Evolutionary conservation across 352 stramenopile species (phyloP).

Genomic region (Globisporangium okanoganense): DNA sequence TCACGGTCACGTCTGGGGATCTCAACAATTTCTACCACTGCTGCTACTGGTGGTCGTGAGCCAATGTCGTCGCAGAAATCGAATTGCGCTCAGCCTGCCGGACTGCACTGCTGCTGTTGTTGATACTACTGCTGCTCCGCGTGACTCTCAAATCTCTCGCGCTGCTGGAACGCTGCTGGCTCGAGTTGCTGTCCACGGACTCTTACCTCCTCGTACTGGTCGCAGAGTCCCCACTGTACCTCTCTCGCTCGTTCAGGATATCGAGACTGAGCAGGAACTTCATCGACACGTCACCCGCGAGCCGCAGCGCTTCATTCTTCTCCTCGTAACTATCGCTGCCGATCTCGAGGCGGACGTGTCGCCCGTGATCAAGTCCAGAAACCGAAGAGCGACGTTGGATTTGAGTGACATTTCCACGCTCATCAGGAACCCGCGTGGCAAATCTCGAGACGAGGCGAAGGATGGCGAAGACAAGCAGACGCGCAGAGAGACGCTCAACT

Average conservation of each 20-base stretch:
- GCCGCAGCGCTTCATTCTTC: conserved; percentile 43
- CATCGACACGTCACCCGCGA: conserved; percentile 37
- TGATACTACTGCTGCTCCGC: not conserved
- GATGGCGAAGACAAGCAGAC: conserved; percentile 10
- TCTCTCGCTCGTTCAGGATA: conserved; percentile 14
- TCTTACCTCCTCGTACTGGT: not conserved
- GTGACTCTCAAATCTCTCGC: not conserved
- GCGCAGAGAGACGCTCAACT: conserved; percentile 60
- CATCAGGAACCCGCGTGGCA: conserved; percentile 5
- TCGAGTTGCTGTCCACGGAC: not conserved
- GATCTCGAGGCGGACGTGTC: conserved; percentile 23
- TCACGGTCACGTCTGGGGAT: conserved; percentile 6
- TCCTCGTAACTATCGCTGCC: conserved; percentile 58
- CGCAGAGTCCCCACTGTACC: conserved; percentile 3
- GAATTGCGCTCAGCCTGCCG: not conserved
- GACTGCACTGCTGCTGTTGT: not conserved
- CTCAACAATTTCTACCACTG: conserved; percentile 6
- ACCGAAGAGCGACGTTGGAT: conserved; percentile 47
- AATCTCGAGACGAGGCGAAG: not conserved
- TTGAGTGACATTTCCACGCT: conserved; percentile 36
- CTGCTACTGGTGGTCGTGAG: not conserved
- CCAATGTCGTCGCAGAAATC: not conserved
- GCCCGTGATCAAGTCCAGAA: conserved; percentile 22
- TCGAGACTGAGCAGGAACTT: conserved; percentile 32
- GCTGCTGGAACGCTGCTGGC: not conserved